A percentile compares a stretch with the other conserved stretches of the same genome.
These are phyloP conservation scores for Cladophialophora psammophila DNA, from an alignment of 2,329 filamentous ascomycete genomes.

Conservation along the genomic window DNA sequence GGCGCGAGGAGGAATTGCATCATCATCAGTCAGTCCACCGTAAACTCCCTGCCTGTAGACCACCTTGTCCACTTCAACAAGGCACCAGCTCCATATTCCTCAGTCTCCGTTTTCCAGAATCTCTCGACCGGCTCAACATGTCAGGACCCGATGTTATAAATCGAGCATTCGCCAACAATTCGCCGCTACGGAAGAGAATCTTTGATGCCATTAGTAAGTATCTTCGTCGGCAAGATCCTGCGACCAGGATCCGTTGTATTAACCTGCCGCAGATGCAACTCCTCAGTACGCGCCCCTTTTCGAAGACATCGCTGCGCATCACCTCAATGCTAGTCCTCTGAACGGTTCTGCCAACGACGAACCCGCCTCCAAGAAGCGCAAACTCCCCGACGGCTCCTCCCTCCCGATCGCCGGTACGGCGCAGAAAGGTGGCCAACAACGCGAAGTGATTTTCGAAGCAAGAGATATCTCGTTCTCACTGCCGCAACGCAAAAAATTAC, in stretches of 20 bases:
- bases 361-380: constrained; percentile 58
- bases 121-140: constrained; percentile 13
- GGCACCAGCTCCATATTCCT: neutral
- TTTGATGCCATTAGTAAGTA: constrained; percentile 35
- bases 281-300: constrained; percentile 48
- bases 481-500: constrained; percentile 70
- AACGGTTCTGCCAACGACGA: constrained; percentile 35
- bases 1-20: constrained; percentile 2
- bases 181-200: constrained; percentile 29
- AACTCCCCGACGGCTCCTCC: constrained; percentile 52
- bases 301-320: constrained; percentile 59
- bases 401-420: constrained; percentile 21
- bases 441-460: constrained; percentile 50
- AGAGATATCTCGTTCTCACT: constrained; percentile 67
- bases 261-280: constrained; percentile 24
- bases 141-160: constrained; percentile 23
- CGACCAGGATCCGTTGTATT: neutral
- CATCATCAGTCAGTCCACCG: neutral
- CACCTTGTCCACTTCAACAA: neutral
- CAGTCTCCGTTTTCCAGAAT: neutral
- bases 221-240: neutral
- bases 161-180: constrained; percentile 28
- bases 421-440: constrained; percentile 39
- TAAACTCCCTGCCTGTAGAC: neutral
- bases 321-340: constrained; percentile 43